Base-by-base conservation (phyloP, 768 basidiomycete species). In the Crucibulum laeve region DNA sequence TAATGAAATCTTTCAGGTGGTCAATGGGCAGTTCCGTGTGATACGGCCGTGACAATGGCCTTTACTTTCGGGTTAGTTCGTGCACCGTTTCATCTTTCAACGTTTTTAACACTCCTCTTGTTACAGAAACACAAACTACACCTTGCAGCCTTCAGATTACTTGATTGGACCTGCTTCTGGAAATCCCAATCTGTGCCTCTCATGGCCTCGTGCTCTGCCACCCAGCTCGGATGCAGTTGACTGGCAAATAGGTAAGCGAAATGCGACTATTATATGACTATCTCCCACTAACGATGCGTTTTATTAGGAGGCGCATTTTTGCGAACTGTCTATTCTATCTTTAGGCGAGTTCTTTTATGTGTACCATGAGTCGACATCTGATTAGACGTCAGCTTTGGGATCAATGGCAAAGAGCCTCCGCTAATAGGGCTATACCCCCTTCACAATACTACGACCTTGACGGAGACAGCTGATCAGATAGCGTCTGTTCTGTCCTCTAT, bases 11-110 rank as follows among this genome's bases (percentile, higher is more conserved):
- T 23, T 25, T 18, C 46, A 74, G 79, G 52, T 42, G 88, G 88
- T 4, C 82, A 80, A 61, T 91, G 87, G 85, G 85, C 73, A 15
- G 60, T 90, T 25, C 88, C 88, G 5, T 91, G 88, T 47, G 70
- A 79, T 38, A 81, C 79, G 1, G 62, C 68, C 8, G 61, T 73
- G 26, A 70, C 74, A 0, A 70, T 91, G 46, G 62, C 82, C 0
- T 81, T 91, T 51, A 78, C 73, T 23, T 87, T 91, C 53, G 84
- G 82, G 87, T 84, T 49, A 37, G 74, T 52, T 14, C 25, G 19
- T 40, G 25, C 28, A 14, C 4, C 28, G 14, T 5, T 23, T 14
- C 7, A 17, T 38, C 14, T 14, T n/a, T 35, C 11, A 23, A 17
- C 22, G 14, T 23, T 11, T 37, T 19, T 24, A 1, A 40, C 17